A percentile compares a stretch with the other conserved stretches of the same genome.
These are phyloP conservation scores for Coemansia sp. DNA, from an alignment of 192 early-diverging fungal species.

Conservation along the genomic window DNA sequence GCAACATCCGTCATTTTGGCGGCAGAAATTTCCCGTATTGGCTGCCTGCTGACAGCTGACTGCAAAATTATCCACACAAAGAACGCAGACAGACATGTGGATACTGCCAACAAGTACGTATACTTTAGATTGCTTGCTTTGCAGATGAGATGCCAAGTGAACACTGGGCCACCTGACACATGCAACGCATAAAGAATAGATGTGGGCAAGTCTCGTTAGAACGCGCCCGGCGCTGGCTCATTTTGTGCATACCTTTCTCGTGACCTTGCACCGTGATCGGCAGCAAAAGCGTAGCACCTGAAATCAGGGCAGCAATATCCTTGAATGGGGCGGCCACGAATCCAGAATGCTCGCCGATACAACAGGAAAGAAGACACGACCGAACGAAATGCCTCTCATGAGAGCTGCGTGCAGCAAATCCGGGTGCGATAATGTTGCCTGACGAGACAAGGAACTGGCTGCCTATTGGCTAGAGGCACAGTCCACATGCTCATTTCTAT, in stretches of 20 bases:
- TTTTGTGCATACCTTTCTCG: neutral
- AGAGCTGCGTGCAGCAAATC: slow-evolving; percentile 9
- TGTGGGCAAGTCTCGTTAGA: neutral
- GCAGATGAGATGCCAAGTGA: slow-evolving; percentile 3
- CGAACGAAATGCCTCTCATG: neutral
- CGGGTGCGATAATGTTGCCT: neutral
- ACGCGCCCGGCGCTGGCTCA: neutral
- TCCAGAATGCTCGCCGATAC: neutral
- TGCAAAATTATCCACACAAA: slow-evolving; percentile 3
- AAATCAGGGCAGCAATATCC: neutral
- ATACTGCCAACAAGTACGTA: neutral
- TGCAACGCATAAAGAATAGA: neutral
- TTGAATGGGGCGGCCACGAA: neutral
- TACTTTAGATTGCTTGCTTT: neutral
- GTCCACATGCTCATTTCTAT: slow-evolving; percentile 12
- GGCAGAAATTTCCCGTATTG: neutral
- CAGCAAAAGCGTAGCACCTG: neutral
- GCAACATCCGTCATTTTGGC: neutral
- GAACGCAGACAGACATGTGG: neutral
- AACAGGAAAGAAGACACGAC: neutral
- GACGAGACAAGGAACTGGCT: slow-evolving; percentile 5
- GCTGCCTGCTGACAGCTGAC: neutral
- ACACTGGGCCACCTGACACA: neutral
- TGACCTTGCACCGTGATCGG: neutral
- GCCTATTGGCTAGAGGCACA: slow-evolving; percentile 4